Evolutionary conservation across 345 rosid genomes (phyloP).

Genomic region (Euphorbia peplus): DNA sequence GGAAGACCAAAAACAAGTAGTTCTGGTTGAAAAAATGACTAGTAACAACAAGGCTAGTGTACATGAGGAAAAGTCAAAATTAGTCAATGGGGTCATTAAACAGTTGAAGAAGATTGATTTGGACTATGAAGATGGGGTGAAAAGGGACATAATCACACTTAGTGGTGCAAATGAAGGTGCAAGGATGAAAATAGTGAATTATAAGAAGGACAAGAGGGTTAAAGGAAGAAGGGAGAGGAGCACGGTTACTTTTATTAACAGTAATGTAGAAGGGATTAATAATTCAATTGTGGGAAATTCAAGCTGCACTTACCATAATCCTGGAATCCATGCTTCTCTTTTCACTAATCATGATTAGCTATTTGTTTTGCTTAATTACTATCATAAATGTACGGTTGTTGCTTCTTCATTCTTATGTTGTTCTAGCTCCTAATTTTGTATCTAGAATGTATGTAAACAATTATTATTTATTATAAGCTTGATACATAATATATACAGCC

Average conservation of each 20-base stretch:
- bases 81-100: constrained; percentile 17
- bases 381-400: constrained; percentile 17
- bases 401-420: constrained; percentile 28
- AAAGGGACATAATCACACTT: constrained; percentile 57
- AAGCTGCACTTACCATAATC: constrained; percentile 64
- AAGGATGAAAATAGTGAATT: constrained; percentile 57
- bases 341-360: constrained; percentile 31
- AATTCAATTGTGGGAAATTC: constrained; percentile 72
- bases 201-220: constrained; percentile 35
- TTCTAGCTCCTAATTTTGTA: constrained; percentile 18
- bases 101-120: constrained; percentile 33
- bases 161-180: constrained; percentile 97
- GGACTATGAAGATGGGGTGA: constrained; percentile 40
- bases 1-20: constrained; percentile 64
- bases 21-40: constrained; percentile 43
- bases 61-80: background rate
- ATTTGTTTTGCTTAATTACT: background rate
- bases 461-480: too few relatives aligned
- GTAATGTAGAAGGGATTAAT: constrained; percentile 87
- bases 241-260: constrained; percentile 65
- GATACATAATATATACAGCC: too few relatives aligned
- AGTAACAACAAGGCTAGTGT: constrained; percentile 42
- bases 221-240: constrained; percentile 43
- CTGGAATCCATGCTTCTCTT: constrained; percentile 69
- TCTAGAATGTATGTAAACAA: background rate